Conservation (phyloP, 352 stramenopile species). For the Plasmopara halstedii region DNA sequence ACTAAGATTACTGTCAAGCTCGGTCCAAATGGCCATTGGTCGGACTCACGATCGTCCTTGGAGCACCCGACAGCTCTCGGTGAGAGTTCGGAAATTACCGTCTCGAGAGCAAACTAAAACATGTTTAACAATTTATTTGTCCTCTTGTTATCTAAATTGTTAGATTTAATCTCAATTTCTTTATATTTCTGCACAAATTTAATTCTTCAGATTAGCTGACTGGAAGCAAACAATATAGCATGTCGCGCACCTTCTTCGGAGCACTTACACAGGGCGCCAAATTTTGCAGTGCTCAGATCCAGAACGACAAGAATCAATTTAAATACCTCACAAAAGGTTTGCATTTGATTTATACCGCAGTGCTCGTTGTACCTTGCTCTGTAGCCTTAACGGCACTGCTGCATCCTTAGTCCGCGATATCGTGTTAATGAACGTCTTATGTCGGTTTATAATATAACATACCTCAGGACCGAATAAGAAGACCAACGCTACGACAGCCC, state of each 20-base stretch:
- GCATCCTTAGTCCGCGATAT: neutral
- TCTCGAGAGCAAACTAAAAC: neutral
- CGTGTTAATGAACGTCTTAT: slow-evolving; percentile 1
- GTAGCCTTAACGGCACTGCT: too few species aligned
- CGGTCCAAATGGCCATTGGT: slow-evolving; percentile 41
- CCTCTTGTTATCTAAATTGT: too few species aligned
- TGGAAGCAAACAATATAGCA: slow-evolving; percentile 23
- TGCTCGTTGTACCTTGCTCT: too few species aligned
- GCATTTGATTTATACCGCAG: too few species aligned
- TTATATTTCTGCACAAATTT: too few species aligned
- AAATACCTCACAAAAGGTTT: slow-evolving; percentile 18
- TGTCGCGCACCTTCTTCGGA: slow-evolving; percentile 69
- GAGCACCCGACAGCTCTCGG: slow-evolving; percentile 13
- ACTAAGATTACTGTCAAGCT: slow-evolving; percentile 45
- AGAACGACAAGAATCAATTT: slow-evolving; percentile 56
- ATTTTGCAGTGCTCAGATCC: slow-evolving; percentile 52
- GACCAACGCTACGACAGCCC: slow-evolving; percentile 14
- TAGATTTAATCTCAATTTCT: too few species aligned
- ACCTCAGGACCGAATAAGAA: slow-evolving; percentile 9
- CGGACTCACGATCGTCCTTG: slow-evolving; percentile 43
- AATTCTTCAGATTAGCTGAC: too few species aligned
- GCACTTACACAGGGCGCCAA: slow-evolving; percentile 58
- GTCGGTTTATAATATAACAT: neutral
- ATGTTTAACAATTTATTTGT: too few species aligned
- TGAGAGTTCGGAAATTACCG: slow-evolving; percentile 4